These are phyloP conservation scores for Cyclotella cryptica DNA, from an alignment of 108 stramenopile species.

Conservation along the genomic window DNA sequence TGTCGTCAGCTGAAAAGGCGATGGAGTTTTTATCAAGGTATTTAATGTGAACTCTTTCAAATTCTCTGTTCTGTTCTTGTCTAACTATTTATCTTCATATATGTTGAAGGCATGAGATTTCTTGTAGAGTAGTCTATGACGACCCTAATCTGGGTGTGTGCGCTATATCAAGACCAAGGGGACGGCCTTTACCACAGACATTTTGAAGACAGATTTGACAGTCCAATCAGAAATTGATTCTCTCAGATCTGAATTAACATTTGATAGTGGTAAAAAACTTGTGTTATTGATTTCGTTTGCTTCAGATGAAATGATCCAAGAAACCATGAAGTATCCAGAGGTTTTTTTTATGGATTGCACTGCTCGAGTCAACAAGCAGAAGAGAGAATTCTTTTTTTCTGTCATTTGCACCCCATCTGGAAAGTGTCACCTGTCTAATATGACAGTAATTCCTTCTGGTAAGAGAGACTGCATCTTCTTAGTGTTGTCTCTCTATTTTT, in stretches of 20 bases:
- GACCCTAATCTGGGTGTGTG: neutral
- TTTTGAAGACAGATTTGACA: too few species aligned
- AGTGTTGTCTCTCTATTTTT: neutral
- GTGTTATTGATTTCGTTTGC: conserved; percentile 4
- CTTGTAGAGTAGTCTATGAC: conserved; percentile 2
- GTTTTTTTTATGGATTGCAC: conserved; percentile 15
- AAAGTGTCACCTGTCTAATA: neutral
- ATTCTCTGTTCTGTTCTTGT: neutral
- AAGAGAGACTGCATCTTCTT: neutral
- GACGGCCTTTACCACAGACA: too few species aligned
- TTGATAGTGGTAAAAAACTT: neutral
- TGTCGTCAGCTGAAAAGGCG: too few species aligned
- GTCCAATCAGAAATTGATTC: too few species aligned
- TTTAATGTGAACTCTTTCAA: neutral
- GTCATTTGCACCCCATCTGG: neutral
- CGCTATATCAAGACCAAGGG: neutral
- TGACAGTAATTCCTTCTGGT: conserved; percentile 10
- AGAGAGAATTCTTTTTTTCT: conserved; percentile 11
- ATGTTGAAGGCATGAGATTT: conserved; percentile 1
- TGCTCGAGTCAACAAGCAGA: conserved; percentile 7
- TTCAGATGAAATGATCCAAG: conserved; percentile 11
- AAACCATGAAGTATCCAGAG: conserved; percentile 12
- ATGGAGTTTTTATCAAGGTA: too few species aligned
- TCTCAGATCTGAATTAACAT: neutral
- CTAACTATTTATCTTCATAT: neutral